Percentiles rank a stretch among this genome's conserved stretches.
These are phyloP conservation scores for Clonostachys byssicola DNA, from an alignment of 2,329 filamentous ascomycete genomes.

Conservation along the genomic window DNA sequence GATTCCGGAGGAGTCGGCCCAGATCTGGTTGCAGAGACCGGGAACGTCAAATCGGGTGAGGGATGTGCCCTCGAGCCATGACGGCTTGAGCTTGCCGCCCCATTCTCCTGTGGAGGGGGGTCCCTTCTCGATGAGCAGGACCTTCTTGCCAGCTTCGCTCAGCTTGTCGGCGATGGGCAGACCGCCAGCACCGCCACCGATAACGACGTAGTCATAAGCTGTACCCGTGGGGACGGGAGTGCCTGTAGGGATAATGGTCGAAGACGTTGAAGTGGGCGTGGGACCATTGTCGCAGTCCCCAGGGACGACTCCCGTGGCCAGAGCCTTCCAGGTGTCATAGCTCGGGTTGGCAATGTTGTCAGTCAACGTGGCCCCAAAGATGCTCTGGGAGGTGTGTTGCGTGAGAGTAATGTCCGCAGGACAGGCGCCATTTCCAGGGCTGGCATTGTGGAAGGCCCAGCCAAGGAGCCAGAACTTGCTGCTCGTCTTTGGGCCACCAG, in stretches of 20 bases:
- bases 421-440: conserved; percentile 34
- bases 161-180: conserved; percentile 52
- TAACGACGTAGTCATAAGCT: conserved; percentile 59
- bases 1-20: conserved; percentile 57
- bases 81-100: conserved; percentile 55
- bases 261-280: conserved; percentile 19
- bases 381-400: conserved; percentile 50
- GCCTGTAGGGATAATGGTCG: conserved; percentile 11
- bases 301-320: conserved; percentile 33
- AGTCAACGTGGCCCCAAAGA: conserved; percentile 39
- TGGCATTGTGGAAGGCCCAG: conserved; percentile 46
- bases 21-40: conserved; percentile 68
- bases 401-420: conserved; percentile 37
- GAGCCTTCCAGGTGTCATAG: conserved; percentile 36
- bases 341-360: conserved; percentile 27
- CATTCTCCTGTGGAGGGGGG: conserved; percentile 61
- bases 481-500: conserved; percentile 37
- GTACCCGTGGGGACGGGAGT: conserved; percentile 20
- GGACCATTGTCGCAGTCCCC: conserved; percentile 21
- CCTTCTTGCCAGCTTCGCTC: conserved; percentile 59
- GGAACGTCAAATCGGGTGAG: conserved; percentile 70
- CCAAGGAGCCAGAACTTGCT: conserved; percentile 42
- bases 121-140: conserved; percentile 59
- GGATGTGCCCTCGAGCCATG: conserved; percentile 58
- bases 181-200: conserved; percentile 59